Evolutionary conservation across 768 basidiomycete species (phyloP).

Genomic region (Rhodotorula graminis): DNA sequence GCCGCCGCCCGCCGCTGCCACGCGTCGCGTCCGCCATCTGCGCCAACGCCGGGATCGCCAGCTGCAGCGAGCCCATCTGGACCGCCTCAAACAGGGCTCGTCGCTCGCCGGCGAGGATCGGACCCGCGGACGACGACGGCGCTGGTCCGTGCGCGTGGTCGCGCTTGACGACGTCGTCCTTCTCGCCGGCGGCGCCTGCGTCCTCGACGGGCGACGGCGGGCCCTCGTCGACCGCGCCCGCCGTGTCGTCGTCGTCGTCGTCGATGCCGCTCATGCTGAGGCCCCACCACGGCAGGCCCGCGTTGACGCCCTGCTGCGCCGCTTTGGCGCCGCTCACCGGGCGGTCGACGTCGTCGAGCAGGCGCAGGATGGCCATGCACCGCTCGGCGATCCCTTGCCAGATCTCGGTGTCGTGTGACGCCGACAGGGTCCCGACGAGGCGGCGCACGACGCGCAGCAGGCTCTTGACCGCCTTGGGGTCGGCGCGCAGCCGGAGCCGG

Average conservation of each 20-base stretch:
- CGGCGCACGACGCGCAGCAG: conserved; percentile 51
- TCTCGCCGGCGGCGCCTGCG: not conserved
- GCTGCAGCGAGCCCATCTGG: not conserved
- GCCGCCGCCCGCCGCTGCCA: not conserved
- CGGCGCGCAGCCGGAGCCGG: conserved; percentile 64
- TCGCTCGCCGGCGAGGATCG: conserved; percentile 28
- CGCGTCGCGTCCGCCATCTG: conserved; percentile 3
- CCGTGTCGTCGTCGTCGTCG: conserved; percentile 7
- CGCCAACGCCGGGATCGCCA: conserved; percentile 4
- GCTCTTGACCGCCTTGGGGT: conserved; percentile 63
- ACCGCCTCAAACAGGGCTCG: conserved; percentile 16
- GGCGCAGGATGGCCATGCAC: conserved; percentile 45
- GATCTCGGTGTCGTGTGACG: conserved; percentile 37
- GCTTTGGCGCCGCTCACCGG: not conserved
- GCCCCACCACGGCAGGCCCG: conserved; percentile 32
- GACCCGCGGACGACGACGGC: not conserved
- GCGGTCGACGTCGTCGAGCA: conserved; percentile 28
- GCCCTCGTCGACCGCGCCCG: not conserved
- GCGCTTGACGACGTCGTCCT: not conserved
- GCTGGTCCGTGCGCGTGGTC: too few relatives aligned
- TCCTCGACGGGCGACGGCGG: not conserved
- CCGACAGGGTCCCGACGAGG: conserved; percentile 16
- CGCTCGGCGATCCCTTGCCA: conserved; percentile 45
- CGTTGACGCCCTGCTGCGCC: not conserved
- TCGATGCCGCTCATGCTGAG: conserved; percentile 19